These are phyloP conservation scores for Pleurotus giganteus DNA, from an alignment of 768 basidiomycete genomes.

Conservation along the genomic window DNA sequence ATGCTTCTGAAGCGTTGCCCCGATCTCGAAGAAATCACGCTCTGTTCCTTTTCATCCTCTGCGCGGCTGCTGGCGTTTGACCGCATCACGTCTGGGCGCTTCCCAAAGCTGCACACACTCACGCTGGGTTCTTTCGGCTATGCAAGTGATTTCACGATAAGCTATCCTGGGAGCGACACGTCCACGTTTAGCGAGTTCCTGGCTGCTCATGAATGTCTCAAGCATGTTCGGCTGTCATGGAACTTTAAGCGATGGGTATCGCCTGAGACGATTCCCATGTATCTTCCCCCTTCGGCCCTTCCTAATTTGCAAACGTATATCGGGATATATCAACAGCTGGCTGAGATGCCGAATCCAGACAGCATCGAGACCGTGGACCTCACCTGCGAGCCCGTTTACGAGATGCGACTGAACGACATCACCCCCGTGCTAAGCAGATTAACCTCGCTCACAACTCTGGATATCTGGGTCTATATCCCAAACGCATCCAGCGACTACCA, in stretches of 20 bases:
- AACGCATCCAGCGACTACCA: constrained; percentile 31
- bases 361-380: constrained; percentile 42
- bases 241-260: constrained; percentile 51
- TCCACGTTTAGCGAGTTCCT: constrained; percentile 34
- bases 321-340: constrained; percentile 47
- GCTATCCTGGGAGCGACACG: constrained; percentile 25
- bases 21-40: constrained; percentile 45
- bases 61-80: constrained; percentile 43
- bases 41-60: constrained; percentile 49
- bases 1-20: constrained; percentile 47
- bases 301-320: constrained; percentile 40
- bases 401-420: constrained; percentile 29
- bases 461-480: constrained; percentile 46
- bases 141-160: constrained; percentile 40
- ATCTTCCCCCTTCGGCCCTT: constrained; percentile 26
- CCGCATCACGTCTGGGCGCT: constrained; percentile 35
- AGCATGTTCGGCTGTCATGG: constrained; percentile 46
- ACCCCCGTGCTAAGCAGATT: constrained; percentile 33
- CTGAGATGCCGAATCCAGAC: constrained; percentile 32
- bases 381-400: constrained; percentile 48
- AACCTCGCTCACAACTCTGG: constrained; percentile 37
- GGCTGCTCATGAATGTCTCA: constrained; percentile 33
- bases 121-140: constrained; percentile 53
- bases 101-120: constrained; percentile 39
- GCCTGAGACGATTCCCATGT: constrained; percentile 34